Conservation (phyloP, 371 early-diverging fungal genomes). For the Mortierella sp. region DNA sequence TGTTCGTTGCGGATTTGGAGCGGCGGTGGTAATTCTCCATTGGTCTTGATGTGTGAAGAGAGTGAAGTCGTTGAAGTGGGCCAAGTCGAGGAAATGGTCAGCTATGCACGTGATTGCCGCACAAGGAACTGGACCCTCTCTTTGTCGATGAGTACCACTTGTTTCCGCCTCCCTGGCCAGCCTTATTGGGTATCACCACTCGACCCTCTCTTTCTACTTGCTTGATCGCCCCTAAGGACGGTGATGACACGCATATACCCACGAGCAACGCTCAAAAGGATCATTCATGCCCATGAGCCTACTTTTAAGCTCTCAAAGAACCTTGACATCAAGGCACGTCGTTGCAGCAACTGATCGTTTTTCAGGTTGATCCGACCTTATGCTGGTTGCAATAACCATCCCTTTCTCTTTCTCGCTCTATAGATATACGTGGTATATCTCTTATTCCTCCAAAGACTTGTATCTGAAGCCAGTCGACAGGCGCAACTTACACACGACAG, state of each 20-base stretch:
- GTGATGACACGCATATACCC: conserved; percentile 56
- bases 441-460: conserved; percentile 42
- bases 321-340: conserved; percentile 34
- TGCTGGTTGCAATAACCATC: too few relatives aligned
- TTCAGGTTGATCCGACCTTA: too few relatives aligned
- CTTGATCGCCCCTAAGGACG: neutral
- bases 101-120: neutral
- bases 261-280: conserved; percentile 52
- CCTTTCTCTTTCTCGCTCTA: neutral
- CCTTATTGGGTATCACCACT: too few relatives aligned
- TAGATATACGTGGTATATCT: conserved; percentile 52
- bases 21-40: conserved; percentile 53
- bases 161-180: too few relatives aligned
- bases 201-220: too few relatives aligned
- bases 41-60: neutral
- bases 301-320: conserved; percentile 47
- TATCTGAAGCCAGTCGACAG: conserved; percentile 46
- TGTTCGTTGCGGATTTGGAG: conserved; percentile 24
- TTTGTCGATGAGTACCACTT: too few relatives aligned
- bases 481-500: conserved; percentile 46
- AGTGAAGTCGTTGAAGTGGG: neutral
- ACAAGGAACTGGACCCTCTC: too few relatives aligned
- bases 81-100: neutral
- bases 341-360: neutral
- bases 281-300: conserved; percentile 55